Conservation (phyloP, 257 asterid genomes). For the Petrea volubilis region DNA sequence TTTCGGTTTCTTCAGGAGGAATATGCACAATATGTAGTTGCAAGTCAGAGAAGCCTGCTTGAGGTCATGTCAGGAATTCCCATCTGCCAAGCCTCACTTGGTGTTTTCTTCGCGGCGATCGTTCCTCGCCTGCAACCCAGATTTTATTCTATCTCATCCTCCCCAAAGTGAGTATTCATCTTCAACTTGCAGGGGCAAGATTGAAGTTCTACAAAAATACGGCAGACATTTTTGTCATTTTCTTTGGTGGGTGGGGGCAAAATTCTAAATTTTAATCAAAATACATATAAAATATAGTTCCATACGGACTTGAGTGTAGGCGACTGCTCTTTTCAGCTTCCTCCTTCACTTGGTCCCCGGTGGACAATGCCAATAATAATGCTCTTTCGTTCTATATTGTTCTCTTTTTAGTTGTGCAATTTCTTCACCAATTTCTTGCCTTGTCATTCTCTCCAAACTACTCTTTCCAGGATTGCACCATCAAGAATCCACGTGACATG, state of each 20-base stretch:
- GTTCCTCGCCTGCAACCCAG: constrained; percentile 90
- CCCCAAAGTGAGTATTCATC: constrained; percentile 62
- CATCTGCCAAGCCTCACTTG: constrained; percentile 85
- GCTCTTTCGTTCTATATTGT: background rate
- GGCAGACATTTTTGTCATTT: no score
- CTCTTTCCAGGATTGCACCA: constrained; percentile 61
- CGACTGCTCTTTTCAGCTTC: no score
- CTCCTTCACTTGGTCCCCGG: no score
- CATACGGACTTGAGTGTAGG: no score
- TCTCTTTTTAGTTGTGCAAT: background rate
- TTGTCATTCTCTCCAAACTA: constrained; percentile 1
- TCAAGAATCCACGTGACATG: constrained; percentile 86
- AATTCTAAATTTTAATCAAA: no score
- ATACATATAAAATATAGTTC: no score
- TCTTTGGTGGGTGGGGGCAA: no score
- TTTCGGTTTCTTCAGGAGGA: constrained; percentile 57
- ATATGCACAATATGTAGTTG: constrained; percentile 74
- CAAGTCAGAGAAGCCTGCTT: constrained; percentile 86
- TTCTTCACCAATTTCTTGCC: background rate
- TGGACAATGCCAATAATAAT: no score
- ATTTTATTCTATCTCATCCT: constrained; percentile 95
- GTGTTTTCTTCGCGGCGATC: constrained; percentile 93
- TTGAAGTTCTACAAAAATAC: no score
- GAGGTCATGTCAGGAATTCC: constrained; percentile 87
- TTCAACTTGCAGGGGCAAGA: background rate